Evolutionary conservation across 768 basidiomycete genomes (phyloP).

Genomic region (Mycena sanguinolenta): DNA sequence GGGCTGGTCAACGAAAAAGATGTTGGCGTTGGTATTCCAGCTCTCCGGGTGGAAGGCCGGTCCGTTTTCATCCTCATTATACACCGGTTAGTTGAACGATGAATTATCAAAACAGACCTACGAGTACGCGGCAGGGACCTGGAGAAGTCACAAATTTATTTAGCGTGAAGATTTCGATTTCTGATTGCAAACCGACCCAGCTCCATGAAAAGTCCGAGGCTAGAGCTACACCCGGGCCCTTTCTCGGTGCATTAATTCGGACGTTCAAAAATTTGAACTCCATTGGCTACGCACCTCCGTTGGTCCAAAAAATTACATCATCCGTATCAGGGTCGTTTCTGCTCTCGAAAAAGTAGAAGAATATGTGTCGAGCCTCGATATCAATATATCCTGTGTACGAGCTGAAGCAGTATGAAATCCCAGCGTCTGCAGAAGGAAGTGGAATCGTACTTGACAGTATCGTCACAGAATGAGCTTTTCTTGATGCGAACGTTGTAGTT

Average conservation of each 20-base stretch:
- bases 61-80: constrained; percentile 54
- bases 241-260: neutral
- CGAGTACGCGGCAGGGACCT: constrained; percentile 78
- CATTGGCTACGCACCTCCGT: constrained; percentile 51
- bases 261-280: constrained; percentile 8
- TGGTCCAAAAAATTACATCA: constrained; percentile 72
- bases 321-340: constrained; percentile 70
- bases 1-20: constrained; percentile 76
- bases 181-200: constrained; percentile 51
- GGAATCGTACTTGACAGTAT: constrained; percentile 51
- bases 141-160: neutral
- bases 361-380: constrained; percentile 70
- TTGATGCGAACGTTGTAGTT: constrained; percentile 57
- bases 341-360: constrained; percentile 87
- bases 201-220: constrained; percentile 81
- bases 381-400: constrained; percentile 79
- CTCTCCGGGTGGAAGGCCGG: constrained; percentile 69
- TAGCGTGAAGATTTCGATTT: neutral
- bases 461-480: constrained; percentile 54
- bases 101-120: neutral
- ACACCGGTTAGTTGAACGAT: neutral
- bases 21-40: constrained; percentile 78
- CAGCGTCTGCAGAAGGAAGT: neutral
- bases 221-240: constrained; percentile 58
- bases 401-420: constrained; percentile 41